Evolutionary conservation across 495 filamentous ascomycete species (phyloP), one percentile per base, ranked within the genome.

Genomic region (Diplogelasinospora grovesii): DNA sequence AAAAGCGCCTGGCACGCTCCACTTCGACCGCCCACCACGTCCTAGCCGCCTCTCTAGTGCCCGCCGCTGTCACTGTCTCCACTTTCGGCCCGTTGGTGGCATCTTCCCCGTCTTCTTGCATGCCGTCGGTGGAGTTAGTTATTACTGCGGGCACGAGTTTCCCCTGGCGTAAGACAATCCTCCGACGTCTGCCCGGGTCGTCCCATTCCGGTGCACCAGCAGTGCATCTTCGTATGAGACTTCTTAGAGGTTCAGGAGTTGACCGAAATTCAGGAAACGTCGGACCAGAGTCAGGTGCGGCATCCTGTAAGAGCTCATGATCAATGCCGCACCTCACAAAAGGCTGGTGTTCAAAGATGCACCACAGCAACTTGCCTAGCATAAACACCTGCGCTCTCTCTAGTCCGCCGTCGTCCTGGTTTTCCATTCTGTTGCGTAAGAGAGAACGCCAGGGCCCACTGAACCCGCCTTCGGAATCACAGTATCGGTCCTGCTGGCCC

Each of bases 291-390:
- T 36, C 41, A 0, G 18, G 14, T 18, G 44, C 26, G n/a, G 34
- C 22, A 15, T 54, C 53, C 14, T 33, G 44, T 8, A 61, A 26
- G 9, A 56, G 2, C 21, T 53, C 53, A 13, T 50, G 49, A 18
- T 57, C 50, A 24, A 60, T 47, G 7, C 54, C 57, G 23, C 49
- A 57, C 16, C 49, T 24, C 7, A 57, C 34, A 7, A 44, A 7
- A 8, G 56, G 33, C 10, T 46, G 36, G 5, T 38, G 46, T 38
- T 62, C 58, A 31, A 64, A 64, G 3, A 65, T 43, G 43, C 60
- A 65, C 62, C 62, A 65, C 2, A 65, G 40, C n/a, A 59, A 20
- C 29, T 56, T 60, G 1, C 58, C 62, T 1, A 65, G 53, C 56
- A 63, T 62, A 23, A 58, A 65, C 0, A 60, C 58, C 22, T 60